phyloP scores from a whole-genome alignment of 148 eudicot species.

The Cornus kousa region DNA sequence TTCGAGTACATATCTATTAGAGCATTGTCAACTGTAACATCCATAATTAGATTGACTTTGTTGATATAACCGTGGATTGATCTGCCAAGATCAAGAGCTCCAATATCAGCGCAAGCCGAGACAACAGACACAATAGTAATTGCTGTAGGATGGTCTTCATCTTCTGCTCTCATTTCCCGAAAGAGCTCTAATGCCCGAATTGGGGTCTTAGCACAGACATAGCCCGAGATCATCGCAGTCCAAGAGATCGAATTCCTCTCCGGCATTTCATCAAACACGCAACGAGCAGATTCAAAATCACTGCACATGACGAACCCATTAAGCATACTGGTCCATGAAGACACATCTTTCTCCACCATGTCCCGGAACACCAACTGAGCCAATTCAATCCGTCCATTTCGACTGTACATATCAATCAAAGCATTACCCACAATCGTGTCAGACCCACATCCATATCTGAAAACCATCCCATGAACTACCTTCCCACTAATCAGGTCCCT shows the following conservation, averaged over 20 bases:
- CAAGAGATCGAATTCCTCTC: slow-evolving; percentile 32
- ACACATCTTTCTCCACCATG: slow-evolving; percentile 26
- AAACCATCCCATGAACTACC: slow-evolving; percentile 28
- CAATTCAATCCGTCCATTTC: slow-evolving; percentile 7
- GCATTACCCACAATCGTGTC: slow-evolving; percentile 28
- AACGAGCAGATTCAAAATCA: slow-evolving; percentile 28
- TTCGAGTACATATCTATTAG: slow-evolving; percentile 39
- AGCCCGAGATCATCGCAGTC: slow-evolving; percentile 37
- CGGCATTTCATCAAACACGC: slow-evolving; percentile 34
- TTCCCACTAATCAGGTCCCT: slow-evolving; percentile 20
- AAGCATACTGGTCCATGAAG: slow-evolving; percentile 37
- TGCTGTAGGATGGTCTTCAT: slow-evolving; percentile 13
- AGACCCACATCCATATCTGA: slow-evolving; percentile 14
- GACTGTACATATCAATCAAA: slow-evolving; percentile 33
- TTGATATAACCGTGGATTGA: slow-evolving; percentile 29
- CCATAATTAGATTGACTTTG: slow-evolving; percentile 19
- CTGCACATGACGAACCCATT: slow-evolving; percentile 25
- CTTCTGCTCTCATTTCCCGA: slow-evolving; percentile 24
- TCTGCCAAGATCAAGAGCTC: slow-evolving; percentile 36
- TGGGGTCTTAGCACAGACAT: slow-evolving; percentile 20
- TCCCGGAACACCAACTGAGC: slow-evolving; percentile 23
- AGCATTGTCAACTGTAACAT: slow-evolving; percentile 35
- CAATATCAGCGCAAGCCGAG: slow-evolving; percentile 41
- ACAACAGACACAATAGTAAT: slow-evolving; percentile 32
- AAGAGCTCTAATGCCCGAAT: slow-evolving; percentile 28